Percentiles rank a stretch among this genome's conserved stretches.
phyloP scores from a whole-genome alignment of 176 grass and related monocot genomes.

The Microstegium vimineum region DNA sequence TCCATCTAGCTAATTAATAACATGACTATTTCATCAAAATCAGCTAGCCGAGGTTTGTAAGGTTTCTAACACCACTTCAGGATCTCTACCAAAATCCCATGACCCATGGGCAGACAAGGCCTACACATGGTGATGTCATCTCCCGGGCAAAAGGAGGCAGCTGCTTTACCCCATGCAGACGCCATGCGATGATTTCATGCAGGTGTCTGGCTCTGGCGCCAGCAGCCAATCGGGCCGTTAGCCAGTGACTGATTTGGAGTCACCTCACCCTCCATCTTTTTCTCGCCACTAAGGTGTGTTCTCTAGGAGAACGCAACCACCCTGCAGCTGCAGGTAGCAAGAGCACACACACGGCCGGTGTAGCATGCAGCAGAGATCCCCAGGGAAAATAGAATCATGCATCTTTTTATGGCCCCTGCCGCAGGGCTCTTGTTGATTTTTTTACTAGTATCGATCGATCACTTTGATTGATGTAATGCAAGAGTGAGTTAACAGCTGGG shows the following conservation, averaged over 20 bases:
- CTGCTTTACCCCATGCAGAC: constrained; percentile 41
- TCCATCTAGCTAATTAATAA: not conserved
- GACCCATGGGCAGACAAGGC: constrained; percentile 33
- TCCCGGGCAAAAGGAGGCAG: constrained; percentile 20
- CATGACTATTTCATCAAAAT: not conserved
- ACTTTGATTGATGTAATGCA: constrained; percentile 43
- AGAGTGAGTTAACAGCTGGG: constrained; percentile 31
- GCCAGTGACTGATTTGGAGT: constrained; percentile 34
- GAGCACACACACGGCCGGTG: not conserved
- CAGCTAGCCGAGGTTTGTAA: not conserved
- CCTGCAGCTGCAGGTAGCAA: not conserved
- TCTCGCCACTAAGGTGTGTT: constrained; percentile 47
- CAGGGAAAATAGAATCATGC: constrained; percentile 36
- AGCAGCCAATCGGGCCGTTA: constrained; percentile 23
- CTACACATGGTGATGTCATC: constrained; percentile 52
- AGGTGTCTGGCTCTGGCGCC: not conserved
- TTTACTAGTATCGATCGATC: not conserved
- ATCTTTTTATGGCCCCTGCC: constrained; percentile 22
- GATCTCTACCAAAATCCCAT: constrained; percentile 26
- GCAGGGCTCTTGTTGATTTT: not conserved
- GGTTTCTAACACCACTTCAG: not conserved
- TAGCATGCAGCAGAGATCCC: constrained; percentile 39
- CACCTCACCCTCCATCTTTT: constrained; percentile 31
- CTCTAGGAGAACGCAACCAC: constrained; percentile 31
- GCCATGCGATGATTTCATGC: constrained; percentile 39